A percentile compares a stretch with the other conserved stretches of the same genome.
Conservation (phyloP, 225 moss, liverwort and hornwort genomes). For the Physcomitrium patens region DNA sequence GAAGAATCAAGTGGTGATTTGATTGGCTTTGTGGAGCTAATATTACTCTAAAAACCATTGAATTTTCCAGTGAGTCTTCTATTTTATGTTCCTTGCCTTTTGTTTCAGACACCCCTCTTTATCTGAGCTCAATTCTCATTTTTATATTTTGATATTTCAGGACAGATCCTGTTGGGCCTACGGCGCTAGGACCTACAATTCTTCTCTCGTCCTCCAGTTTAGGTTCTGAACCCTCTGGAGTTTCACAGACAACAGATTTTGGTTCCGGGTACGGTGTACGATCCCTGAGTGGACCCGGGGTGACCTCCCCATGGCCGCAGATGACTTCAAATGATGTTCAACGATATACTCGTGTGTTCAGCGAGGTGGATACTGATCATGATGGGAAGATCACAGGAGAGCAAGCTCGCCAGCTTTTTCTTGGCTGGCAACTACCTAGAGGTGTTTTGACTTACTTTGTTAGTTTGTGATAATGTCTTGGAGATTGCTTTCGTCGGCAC, state of each 20-base stretch:
- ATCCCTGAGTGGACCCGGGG: slow-evolving; percentile 42
- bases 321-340: slow-evolving; percentile 84
- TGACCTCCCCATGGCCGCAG: slow-evolving; percentile 78
- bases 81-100: background rate
- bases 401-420: slow-evolving; percentile 90
- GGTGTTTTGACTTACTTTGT: slow-evolving; percentile 48
- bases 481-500: slow-evolving; percentile 20
- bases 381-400: slow-evolving; percentile 95
- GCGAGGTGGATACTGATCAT: slow-evolving; percentile 87
- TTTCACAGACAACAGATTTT: slow-evolving; percentile 41
- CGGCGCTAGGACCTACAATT: slow-evolving; percentile 59
- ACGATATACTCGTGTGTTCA: slow-evolving; percentile 86
- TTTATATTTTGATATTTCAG: slow-evolving; percentile 39
- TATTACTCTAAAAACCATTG: slow-evolving; percentile 8
- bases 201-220: slow-evolving; percentile 45
- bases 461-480: slow-evolving; percentile 18
- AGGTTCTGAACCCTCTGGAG: slow-evolving; percentile 36
- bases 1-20: background rate
- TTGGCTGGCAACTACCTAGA: slow-evolving; percentile 92
- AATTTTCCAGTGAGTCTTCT: slow-evolving; percentile 13
- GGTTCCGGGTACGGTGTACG: slow-evolving; percentile 55
- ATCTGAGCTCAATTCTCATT: slow-evolving; percentile 17
- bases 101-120: slow-evolving; percentile 16
- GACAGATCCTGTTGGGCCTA: slow-evolving; percentile 48
- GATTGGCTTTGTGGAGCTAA: background rate